Conservation (phyloP, 768 basidiomycete genomes). For the Boletus eberwhitei region DNA sequence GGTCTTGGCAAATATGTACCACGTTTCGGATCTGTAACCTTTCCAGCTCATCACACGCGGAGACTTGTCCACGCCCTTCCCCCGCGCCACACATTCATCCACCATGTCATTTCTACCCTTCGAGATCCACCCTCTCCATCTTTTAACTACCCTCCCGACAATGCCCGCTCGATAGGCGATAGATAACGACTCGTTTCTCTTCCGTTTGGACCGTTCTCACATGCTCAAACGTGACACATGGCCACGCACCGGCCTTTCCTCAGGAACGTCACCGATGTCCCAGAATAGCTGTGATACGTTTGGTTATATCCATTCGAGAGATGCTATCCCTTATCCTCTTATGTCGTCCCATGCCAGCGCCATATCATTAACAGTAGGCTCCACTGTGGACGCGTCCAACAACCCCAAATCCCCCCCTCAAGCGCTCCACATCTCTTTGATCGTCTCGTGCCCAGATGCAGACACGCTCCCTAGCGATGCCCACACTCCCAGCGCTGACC, state of each 20-base stretch:
- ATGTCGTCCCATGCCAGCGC: neutral
- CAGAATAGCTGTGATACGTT: conserved; percentile 18
- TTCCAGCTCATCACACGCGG: neutral
- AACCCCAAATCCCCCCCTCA: neutral
- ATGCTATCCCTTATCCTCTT: conserved; percentile 12
- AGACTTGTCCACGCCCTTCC: neutral
- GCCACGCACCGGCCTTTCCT: conserved; percentile 8
- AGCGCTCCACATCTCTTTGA: neutral
- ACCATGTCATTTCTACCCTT: neutral
- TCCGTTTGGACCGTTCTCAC: conserved; percentile 1
- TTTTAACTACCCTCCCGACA: neutral
- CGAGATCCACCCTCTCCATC: neutral
- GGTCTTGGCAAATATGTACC: conserved; percentile 8
- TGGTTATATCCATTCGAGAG: conserved; percentile 7
- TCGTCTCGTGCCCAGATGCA: neutral
- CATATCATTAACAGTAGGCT: conserved; percentile 1
- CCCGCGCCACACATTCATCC: conserved; percentile 4
- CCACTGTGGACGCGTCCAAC: neutral
- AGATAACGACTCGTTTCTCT: neutral
- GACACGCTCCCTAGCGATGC: neutral
- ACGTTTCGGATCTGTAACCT: conserved; percentile 19
- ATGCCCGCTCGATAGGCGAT: neutral
- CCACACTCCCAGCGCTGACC: neutral
- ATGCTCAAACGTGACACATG: conserved; percentile 16
- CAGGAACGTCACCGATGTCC: conserved; percentile 16